phyloP scores from a whole-genome alignment of 352 stramenopile genomes.

The Globisporangium megalacanthum region DNA sequence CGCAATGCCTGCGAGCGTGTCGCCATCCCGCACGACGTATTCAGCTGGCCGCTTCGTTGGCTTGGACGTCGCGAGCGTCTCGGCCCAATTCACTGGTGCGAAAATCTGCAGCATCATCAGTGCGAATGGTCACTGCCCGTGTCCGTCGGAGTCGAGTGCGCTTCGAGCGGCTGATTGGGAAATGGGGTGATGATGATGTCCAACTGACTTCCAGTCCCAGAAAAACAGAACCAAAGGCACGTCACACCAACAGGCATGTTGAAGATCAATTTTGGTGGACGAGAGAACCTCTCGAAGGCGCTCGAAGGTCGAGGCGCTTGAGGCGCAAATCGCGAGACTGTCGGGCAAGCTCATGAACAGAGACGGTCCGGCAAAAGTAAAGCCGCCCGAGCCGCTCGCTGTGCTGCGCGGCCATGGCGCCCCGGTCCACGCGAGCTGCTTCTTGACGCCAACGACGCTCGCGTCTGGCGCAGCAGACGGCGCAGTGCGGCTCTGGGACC shows the following conservation, averaged over 20 bases:
- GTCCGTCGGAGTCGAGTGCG: neutral
- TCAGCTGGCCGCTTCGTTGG: constrained; percentile 11
- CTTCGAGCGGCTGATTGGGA: neutral
- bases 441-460: constrained; percentile 31
- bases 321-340: too few species aligned
- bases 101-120: constrained; percentile 30
- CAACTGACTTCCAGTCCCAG: too few species aligned
- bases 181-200: too few species aligned
- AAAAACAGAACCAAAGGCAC: neutral
- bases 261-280: too few species aligned
- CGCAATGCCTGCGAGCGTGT: constrained; percentile 40
- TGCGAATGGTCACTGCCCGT: neutral
- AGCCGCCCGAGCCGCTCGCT: constrained; percentile 39
- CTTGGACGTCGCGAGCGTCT: constrained; percentile 13
- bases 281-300: too few species aligned
- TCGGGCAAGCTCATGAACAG: too few species aligned
- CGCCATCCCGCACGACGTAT: constrained; percentile 35
- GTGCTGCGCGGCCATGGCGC: constrained; percentile 61
- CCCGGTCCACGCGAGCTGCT: constrained; percentile 55
- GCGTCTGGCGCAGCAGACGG: constrained; percentile 59
- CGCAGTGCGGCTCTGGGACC: constrained; percentile 66
- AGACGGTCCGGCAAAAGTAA: too few species aligned
- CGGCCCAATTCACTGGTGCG: constrained; percentile 27
- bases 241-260: neutral
- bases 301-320: too few species aligned